Evolutionary conservation across 2,329 filamentous ascomycete species (phyloP), one percentile per base, ranked within the genome.

Genomic region (Xylariaceae sp.): DNA sequence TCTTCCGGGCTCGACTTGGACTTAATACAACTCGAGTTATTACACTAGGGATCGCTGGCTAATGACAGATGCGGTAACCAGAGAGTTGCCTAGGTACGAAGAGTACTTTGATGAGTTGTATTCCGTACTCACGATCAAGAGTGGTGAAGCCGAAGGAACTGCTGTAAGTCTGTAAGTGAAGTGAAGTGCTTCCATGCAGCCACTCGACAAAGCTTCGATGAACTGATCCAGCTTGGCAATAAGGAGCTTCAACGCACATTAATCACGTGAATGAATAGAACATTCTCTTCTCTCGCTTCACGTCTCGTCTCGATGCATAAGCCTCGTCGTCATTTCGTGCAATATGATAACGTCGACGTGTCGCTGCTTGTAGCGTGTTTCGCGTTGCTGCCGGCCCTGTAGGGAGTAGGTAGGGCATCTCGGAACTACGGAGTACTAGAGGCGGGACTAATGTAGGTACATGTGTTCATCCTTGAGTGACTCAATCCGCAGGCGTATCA

Each of bases 281-380:
- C 23, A 30, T 30, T 30, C 23, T 30, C 23, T 30, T 30, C 23
- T 30, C 5, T 5, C 23, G 4, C 23, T 30, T 30, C 23, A 30
- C 23, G 23, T 30, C 23, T 30, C 23, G 23, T 30, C 23, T 30
- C 23, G 54, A 48, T 59, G 57, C 60, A 61, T 59, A 56, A 53
- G 42, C 55, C 67, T 66, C 65, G 64, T 63, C 64, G 60, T 61
- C 57, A 59, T 65, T 59, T 65, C 61, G 67, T 69, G 69, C 67
- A 66, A 64, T 59, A 60, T 64, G 61, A 59, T 62, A 55, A 61
- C 60, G 57, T 60, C 61, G 11, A 35, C 49, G 23, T 35, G 49
- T 30, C 59, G 63, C 59, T 65, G 50, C 52, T 58, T 55, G 59
- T 45, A 61, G 49, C 48, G 48, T 50, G 49, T 51, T n/a, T 51